phyloP scores from a whole-genome alignment of 2,329 filamentous ascomycete species.

The Magnaporthales sp. region DNA sequence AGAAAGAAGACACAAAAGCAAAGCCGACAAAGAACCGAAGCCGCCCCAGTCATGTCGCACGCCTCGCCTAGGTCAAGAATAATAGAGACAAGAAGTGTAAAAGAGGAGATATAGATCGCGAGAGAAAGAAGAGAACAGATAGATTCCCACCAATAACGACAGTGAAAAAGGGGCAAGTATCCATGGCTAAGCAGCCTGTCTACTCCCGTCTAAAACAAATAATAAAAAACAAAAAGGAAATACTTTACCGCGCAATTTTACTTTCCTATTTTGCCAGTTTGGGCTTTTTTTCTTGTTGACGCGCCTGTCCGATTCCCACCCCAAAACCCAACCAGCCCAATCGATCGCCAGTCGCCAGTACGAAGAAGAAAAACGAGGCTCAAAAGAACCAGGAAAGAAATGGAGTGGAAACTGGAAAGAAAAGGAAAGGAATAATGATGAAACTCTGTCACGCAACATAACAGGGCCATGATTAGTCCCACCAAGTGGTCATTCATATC shows the following conservation, averaged over 20 bases:
- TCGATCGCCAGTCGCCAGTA: background rate
- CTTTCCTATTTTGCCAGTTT: background rate
- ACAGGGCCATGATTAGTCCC: background rate
- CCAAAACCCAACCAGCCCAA: background rate
- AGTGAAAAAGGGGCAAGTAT: background rate
- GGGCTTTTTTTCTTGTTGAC: background rate
- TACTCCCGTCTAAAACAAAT: background rate
- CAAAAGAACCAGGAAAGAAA: background rate
- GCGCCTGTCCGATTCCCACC: background rate
- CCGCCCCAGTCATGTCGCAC: background rate
- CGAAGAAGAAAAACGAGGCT: background rate
- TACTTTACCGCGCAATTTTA: background rate
- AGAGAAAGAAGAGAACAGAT: conserved; percentile 1
- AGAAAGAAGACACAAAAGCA: background rate
- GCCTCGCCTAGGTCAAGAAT: background rate
- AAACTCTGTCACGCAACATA: background rate
- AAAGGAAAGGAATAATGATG: background rate
- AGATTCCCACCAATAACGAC: background rate
- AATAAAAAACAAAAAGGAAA: background rate
- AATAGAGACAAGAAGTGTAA: background rate
- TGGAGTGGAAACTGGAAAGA: background rate
- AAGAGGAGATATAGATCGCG: background rate
- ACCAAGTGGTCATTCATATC: background rate
- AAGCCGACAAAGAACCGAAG: background rate
- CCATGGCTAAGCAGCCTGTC: background rate